A percentile compares a stretch with the other conserved stretches of the same genome.
Conservation (phyloP, 2,329 filamentous ascomycete species). For the Sporothrix euskadiensis region DNA sequence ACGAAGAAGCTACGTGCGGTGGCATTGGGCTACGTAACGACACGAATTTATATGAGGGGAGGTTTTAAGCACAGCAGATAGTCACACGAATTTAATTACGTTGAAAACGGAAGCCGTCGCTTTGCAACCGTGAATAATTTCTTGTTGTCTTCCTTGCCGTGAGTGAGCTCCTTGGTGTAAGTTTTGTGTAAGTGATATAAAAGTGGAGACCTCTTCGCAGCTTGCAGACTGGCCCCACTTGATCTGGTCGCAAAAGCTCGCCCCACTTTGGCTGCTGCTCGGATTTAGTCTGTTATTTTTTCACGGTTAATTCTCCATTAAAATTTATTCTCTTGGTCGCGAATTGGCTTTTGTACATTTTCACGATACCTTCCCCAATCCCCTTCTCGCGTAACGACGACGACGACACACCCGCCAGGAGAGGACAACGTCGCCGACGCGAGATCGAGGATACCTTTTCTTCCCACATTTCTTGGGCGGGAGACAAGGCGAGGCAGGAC, state of each 20-base stretch:
- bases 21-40: neutral
- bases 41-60: neutral
- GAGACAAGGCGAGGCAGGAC: neutral
- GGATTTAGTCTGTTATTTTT: slow-evolving; percentile 5
- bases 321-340: neutral
- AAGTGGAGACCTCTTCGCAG: slow-evolving; percentile 11
- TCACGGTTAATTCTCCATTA: slow-evolving; percentile 2
- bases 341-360: neutral
- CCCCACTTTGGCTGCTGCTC: slow-evolving; percentile 10
- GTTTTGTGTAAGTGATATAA: slow-evolving; percentile 7
- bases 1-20: neutral
- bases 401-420: neutral
- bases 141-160: neutral
- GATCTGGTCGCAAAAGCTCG: neutral
- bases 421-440: neutral
- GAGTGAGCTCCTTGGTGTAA: neutral
- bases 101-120: neutral
- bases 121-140: neutral
- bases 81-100: neutral
- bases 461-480: neutral
- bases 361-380: neutral
- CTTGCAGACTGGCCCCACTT: neutral
- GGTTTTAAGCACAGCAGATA: neutral
- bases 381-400: neutral
- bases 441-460: neutral